Base-by-base conservation (phyloP, 768 basidiomycete species). In the Rhodotorula toruloides region DNA sequence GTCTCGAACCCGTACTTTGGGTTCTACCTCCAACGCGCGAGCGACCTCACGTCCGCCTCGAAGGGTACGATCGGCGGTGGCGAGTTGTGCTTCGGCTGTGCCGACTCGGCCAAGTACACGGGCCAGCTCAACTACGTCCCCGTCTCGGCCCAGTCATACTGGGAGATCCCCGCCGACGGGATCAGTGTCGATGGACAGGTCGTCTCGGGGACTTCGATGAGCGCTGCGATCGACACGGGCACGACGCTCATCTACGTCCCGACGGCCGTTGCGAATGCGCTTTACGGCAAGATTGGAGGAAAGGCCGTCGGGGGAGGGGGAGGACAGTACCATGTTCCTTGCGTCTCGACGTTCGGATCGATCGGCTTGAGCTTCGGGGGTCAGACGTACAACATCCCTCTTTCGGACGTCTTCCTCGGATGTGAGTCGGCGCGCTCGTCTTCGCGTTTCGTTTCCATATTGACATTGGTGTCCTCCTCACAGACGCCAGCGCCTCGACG, bases 201-300 rank as follows among this genome's bases (percentile, higher is more conserved):
- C 32, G 61, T 72, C 34, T 25, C 48, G 14, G 63, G 67, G 6
- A 74, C 74, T 4, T 42, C 37, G 11, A 61, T 67, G 61, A 43
- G 48, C 32, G 72, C 67, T 34, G 73, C 74, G 27, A 71, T 72
- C 59, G 74, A 75, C 59, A 67, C 67, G 1, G 74, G 74, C 49
- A 75, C 74, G 37, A 68, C 70, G 11, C 67, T 73, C 32, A 64
- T 65, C 46, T 73, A 73, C 61, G 49, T 73, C 43, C 72, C 71
- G 6, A 52, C 42, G 3, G 4, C 63, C 2, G 58, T 61, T 29
- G 71, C 71, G 7, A 29, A 40, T 31, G 64, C 66, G 0, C 61
- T 72, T 6, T 72, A 72, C 67, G 17, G 50, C 9, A 21, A 55
- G 44, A 39, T 71, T 31, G 71, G 71, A 14, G 71, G 67, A 4